Evolutionary conservation across 331 rosid species (phyloP).

Genomic region (Telfairia occidentalis): DNA sequence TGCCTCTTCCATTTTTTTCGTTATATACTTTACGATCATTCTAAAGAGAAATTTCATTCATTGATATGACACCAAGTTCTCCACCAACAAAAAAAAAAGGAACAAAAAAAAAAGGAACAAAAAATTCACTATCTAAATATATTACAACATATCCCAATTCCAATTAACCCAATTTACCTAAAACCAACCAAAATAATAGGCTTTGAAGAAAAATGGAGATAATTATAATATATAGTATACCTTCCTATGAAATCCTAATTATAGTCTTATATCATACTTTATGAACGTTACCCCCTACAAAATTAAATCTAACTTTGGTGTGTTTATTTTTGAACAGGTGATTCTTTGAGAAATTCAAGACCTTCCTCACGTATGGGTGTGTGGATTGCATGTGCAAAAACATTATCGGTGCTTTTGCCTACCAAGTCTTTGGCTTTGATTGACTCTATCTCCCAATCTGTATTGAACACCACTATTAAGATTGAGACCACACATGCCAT

Average conservation of each 20-base stretch:
- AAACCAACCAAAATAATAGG: background rate
- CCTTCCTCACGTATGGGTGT: constrained; percentile 10
- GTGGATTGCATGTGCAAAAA: background rate
- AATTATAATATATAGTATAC: constrained; percentile 1
- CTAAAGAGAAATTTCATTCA: background rate
- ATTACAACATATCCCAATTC: constrained; percentile 3
- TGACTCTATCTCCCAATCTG: constrained; percentile 59
- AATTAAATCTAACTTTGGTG: background rate
- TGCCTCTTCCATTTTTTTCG: constrained; percentile 8
- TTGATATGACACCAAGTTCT: constrained; percentile 3
- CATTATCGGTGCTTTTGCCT: constrained; percentile 19
- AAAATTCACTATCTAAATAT: constrained; percentile 1
- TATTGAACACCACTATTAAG: constrained; percentile 31
- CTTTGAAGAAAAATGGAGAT: constrained; percentile 1
- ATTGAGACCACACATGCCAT: constrained; percentile 42
- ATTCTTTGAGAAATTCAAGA: constrained; percentile 7
- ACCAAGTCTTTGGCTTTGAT: constrained; percentile 43
- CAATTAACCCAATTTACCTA: background rate
- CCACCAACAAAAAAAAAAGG: background rate
- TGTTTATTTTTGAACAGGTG: constrained; percentile 18
- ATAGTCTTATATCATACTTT: constrained; percentile 12
- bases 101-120: background rate
- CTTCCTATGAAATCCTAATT: constrained; percentile 3
- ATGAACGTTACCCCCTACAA: background rate
- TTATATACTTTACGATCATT: background rate